Evolutionary conservation across 2,329 filamentous ascomycete species (phyloP).

Genomic region (Dactylellina leptospora): DNA sequence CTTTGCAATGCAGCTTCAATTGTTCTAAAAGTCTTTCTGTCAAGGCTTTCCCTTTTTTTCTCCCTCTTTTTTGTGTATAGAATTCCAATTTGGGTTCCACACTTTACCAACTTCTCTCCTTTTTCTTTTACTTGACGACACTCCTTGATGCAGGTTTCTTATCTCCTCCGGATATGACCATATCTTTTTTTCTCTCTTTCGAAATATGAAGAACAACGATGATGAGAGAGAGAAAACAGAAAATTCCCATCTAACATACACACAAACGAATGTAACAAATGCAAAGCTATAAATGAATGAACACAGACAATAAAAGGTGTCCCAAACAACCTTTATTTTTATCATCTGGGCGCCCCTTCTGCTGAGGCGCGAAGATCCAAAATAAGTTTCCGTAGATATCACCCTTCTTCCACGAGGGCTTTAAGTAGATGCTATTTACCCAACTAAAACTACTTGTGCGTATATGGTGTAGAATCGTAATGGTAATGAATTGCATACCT

Average conservation of each 20-base stretch:
- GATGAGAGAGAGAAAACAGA: constrained; percentile 42
- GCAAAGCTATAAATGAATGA: constrained; percentile 30
- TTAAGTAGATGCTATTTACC: constrained; percentile 41
- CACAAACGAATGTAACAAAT: constrained; percentile 41
- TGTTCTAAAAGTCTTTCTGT: constrained; percentile 18
- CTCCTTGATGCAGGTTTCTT: constrained; percentile 17
- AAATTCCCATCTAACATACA: constrained; percentile 14
- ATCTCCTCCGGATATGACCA: constrained; percentile 21
- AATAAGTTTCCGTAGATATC: constrained; percentile 23
- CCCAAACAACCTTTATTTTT: constrained; percentile 19
- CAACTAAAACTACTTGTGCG: background rate
- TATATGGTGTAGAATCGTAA: background rate
- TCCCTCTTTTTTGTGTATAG: constrained; percentile 41
- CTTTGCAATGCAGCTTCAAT: constrained; percentile 25
- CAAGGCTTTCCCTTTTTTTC: constrained; percentile 12
- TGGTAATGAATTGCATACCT: background rate
- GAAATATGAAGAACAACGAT: constrained; percentile 26
- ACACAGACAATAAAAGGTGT: constrained; percentile 40
- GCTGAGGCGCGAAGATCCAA: constrained; percentile 23
- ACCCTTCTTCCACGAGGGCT: constrained; percentile 25
- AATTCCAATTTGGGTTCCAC: constrained; percentile 43
- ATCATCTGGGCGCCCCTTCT: constrained; percentile 42
- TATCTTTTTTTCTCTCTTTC: constrained; percentile 42
- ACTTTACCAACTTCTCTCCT: constrained; percentile 17
- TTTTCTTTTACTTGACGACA: constrained; percentile 14